Evolutionary conservation across 306 rosid species (phyloP).

Genomic region (Rosa lucieae): DNA sequence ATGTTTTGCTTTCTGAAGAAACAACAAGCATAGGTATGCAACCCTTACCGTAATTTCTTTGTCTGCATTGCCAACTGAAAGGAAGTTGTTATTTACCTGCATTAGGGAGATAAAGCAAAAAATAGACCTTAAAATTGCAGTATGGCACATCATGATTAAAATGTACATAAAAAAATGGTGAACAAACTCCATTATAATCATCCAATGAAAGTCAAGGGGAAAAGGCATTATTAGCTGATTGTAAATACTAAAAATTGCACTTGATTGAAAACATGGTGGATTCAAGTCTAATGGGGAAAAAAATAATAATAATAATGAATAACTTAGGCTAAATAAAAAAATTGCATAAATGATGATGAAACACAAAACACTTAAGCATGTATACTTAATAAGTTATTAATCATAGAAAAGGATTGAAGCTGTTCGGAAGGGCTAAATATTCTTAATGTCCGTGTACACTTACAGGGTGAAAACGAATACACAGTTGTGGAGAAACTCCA

Average conservation of each 20-base stretch:
- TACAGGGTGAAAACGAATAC: slow-evolving; percentile 98
- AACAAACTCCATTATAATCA: neutral
- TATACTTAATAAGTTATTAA: neutral
- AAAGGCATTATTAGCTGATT: neutral
- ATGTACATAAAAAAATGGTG: neutral
- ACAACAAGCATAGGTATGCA: slow-evolving; percentile 2
- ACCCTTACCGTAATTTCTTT: slow-evolving; percentile 78
- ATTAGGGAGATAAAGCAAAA: slow-evolving; percentile 29
- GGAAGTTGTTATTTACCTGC: slow-evolving; percentile 98
- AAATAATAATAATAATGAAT: neutral
- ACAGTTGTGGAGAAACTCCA: slow-evolving; percentile 86
- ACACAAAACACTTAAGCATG: neutral
- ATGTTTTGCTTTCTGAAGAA: neutral
- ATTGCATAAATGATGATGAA: neutral
- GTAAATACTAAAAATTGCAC: neutral
- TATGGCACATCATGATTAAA: slow-evolving; percentile 19
- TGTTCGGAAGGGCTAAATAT: neutral
- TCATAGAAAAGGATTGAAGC: neutral
- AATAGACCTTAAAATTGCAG: too few species aligned
- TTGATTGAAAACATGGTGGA: neutral
- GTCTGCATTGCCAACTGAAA: slow-evolving; percentile 90
- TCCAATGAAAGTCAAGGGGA: neutral
- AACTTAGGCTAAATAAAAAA: neutral
- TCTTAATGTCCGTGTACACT: slow-evolving; percentile 39
- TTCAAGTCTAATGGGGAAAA: neutral